A percentile compares a stretch with the other conserved stretches of the same genome.
Evolutionary conservation across 2,329 filamentous ascomycete species (phyloP).

Genomic region (Epichloe sp.): DNA sequence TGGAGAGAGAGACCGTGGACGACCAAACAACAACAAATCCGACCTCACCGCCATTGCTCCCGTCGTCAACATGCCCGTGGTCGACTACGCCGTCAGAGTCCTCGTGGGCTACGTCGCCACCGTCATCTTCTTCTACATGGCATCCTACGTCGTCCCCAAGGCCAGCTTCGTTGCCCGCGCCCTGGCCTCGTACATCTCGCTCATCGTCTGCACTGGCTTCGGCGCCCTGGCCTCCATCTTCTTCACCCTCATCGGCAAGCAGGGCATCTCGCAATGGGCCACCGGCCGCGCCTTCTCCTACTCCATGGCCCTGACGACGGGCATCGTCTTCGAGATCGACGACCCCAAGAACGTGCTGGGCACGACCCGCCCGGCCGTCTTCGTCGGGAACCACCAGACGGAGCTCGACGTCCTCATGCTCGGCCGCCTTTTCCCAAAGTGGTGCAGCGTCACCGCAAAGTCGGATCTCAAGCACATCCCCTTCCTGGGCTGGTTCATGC

Average conservation of each 20-base stretch:
- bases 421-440: constrained; percentile 75
- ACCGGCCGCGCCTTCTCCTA: constrained; percentile 68
- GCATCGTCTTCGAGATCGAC: constrained; percentile 63
- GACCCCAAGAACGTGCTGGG: constrained; percentile 51
- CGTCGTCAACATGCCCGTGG: constrained; percentile 11
- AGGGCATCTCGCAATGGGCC: constrained; percentile 74
- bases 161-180: constrained; percentile 57
- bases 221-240: constrained; percentile 62
- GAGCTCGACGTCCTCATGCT: constrained; percentile 92
- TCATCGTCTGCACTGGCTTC: constrained; percentile 51
- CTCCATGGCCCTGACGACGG: constrained; percentile 60
- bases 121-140: constrained; percentile 44
- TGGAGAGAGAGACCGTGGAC: background rate
- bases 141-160: constrained; percentile 44
- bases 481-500: constrained; percentile 90
- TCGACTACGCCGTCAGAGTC: constrained; percentile 31
- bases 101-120: constrained; percentile 37
- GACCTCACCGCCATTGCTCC: background rate
- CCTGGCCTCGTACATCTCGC: constrained; percentile 50
- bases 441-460: constrained; percentile 91
- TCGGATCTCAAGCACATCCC: constrained; percentile 65
- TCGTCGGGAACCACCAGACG: constrained; percentile 91
- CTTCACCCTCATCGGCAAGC: constrained; percentile 58
- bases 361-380: constrained; percentile 66
- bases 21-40: background rate